These are phyloP conservation scores for Boechera retrofracta DNA, from an alignment of 345 rosid species.

Conservation along the genomic window DNA sequence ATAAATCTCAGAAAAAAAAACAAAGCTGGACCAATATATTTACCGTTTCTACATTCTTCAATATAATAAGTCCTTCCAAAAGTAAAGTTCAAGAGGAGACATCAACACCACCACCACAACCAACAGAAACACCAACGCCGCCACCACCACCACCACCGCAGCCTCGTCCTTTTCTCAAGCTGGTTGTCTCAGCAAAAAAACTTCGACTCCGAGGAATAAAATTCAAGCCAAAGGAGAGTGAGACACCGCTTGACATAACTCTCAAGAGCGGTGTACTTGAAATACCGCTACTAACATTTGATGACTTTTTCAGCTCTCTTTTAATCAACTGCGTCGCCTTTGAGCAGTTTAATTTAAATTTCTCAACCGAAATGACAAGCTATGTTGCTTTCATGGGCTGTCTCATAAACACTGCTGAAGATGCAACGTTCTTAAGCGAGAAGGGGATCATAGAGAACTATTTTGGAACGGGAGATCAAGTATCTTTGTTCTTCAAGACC, in stretches of 20 bases:
- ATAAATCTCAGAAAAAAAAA: background rate
- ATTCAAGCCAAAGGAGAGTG: constrained; percentile 41
- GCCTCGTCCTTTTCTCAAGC: constrained; percentile 31
- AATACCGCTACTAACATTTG: constrained; percentile 50
- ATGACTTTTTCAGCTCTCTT: constrained; percentile 51
- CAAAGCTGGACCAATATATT: background rate
- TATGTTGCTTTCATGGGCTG: constrained; percentile 60
- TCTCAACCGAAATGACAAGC: constrained; percentile 53
- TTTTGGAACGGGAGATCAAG: constrained; percentile 57
- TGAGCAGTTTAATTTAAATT: constrained; percentile 54
- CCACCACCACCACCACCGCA: background rate
- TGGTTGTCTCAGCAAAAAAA: constrained; percentile 51
- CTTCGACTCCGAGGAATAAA: constrained; percentile 53
- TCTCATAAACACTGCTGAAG: constrained; percentile 50
- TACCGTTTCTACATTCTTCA: background rate
- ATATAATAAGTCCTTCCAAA: background rate
- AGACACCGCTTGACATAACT: constrained; percentile 55
- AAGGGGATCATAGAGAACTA: constrained; percentile 56
- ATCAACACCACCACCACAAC: background rate
- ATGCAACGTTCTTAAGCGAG: constrained; percentile 55
- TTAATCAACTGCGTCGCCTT: constrained; percentile 60
- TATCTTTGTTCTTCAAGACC: constrained; percentile 55
- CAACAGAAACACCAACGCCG: background rate
- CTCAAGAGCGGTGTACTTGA: constrained; percentile 51
- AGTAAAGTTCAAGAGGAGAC: background rate